Conservation (phyloP, 257 asterid species). For the Solanum sejunctum region DNA sequence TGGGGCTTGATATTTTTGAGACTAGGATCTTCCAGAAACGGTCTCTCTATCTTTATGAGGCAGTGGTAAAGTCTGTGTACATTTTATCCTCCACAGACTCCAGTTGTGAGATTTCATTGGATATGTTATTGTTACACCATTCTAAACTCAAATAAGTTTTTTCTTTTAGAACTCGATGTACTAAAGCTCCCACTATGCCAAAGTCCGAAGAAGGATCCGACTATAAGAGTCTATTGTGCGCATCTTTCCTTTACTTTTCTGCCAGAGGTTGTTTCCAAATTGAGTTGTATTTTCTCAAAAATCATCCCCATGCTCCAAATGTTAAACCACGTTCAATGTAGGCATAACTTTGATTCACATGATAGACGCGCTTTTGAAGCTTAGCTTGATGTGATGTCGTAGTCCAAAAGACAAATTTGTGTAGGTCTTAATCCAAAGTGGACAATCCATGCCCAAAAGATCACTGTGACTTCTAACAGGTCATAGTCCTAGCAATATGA, state of each 20-base stretch:
- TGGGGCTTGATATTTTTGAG: no score
- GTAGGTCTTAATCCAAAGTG: not conserved
- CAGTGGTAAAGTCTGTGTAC: no score
- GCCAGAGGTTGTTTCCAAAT: not conserved
- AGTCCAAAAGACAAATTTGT: not conserved
- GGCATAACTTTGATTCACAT: not conserved
- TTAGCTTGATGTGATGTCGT: not conserved
- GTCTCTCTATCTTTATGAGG: no score
- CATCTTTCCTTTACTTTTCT: no score
- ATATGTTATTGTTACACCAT: not conserved
- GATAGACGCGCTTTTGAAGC: not conserved
- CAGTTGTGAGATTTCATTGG: no score
- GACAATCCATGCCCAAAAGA: not conserved
- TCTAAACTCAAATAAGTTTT: not conserved
- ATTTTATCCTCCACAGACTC: no score
- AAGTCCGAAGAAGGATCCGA: no score
- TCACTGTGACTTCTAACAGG: not conserved
- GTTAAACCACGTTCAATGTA: not conserved
- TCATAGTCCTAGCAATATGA: not conserved
- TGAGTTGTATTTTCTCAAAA: not conserved
- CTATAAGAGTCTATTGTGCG: no score
- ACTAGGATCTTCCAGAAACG: no score
- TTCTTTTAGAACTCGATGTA: not conserved
- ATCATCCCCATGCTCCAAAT: not conserved
- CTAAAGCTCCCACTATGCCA: no score